These are phyloP conservation scores for Naematelia aurantialba DNA, from an alignment of 768 basidiomycete genomes.

Conservation along the genomic window DNA sequence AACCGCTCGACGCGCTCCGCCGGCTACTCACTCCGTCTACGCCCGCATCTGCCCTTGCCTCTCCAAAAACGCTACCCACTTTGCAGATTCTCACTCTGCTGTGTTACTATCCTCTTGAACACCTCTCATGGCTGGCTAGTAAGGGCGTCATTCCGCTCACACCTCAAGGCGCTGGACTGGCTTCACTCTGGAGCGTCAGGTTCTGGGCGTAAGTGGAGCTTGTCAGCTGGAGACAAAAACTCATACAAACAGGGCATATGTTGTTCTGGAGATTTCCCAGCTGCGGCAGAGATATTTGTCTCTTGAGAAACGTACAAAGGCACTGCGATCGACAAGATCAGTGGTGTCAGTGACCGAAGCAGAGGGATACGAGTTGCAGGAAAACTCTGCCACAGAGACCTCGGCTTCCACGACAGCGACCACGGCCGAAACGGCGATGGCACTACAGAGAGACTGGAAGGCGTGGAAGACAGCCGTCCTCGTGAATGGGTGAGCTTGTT, in stretches of 20 bases:
- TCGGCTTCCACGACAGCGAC: neutral
- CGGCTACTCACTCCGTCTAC: neutral
- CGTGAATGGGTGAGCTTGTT: conserved; percentile 27
- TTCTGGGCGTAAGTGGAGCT: conserved; percentile 45
- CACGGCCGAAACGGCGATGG: conserved; percentile 1
- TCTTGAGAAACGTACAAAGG: conserved; percentile 21
- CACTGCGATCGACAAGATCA: conserved; percentile 22
- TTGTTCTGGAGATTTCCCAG: conserved; percentile 38
- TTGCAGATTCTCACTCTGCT: conserved; percentile 39
- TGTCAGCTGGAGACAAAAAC: neutral
- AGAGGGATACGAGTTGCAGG: conserved; percentile 39
- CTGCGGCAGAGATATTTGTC: conserved; percentile 22
- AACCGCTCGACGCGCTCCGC: conserved; percentile 25
- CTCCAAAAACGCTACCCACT: conserved; percentile 28
- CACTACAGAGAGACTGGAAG: conserved; percentile 26
- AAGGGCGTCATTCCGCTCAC: conserved; percentile 40
- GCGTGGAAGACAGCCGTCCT: conserved; percentile 29
- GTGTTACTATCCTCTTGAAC: conserved; percentile 46
- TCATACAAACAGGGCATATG: conserved; percentile 27
- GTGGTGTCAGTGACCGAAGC: conserved; percentile 24
- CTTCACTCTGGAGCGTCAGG: conserved; percentile 43
- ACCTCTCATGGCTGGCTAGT: conserved; percentile 36
- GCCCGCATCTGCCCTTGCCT: neutral
- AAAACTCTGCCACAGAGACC: neutral
- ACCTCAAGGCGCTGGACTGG: conserved; percentile 10